Base-by-base conservation (phyloP, 371 early-diverging fungal species). In the Rhizopus delemar region DNA sequence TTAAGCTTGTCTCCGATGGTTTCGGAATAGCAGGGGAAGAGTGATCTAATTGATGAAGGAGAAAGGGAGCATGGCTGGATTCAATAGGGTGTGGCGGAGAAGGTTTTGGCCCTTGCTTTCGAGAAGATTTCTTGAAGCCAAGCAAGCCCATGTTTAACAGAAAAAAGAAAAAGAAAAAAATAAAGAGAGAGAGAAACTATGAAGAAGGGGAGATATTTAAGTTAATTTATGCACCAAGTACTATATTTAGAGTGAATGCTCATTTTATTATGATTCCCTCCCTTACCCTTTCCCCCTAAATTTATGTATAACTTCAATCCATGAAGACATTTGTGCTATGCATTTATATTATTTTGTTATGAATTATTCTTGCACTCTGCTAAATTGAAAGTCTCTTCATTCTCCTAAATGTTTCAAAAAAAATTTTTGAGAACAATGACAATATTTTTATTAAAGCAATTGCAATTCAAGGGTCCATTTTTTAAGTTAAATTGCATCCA, bases 131-230 rank as follows among this genome's bases (percentile, higher is more conserved):
- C 15, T 51, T 60, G 16, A 68, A 68, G 52, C 38, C 57, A 29
- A 68, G 49, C 36, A 68, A 41, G 11, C 68, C 68, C 68, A 68
- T 68, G 8, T 3, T 11, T 31, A 28, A 45, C 9, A 55, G 41
- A 6, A 38, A 39, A 12, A 31, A 8, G 22, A 52, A 5, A 28
- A 41, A 49, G 7, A 15, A 13, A 33, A 49, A 39, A 35, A n/a
- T 12, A 39, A 60, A 38, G 16, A 53, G 16, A 39, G 13, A 38
- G 3, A 31, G 32, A 46, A 2, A 29, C 3, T 29, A 28, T 28
- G 46, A 39, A 39, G 39, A 53, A 13, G 29, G 29, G 3, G 28
- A 48, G 2, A 28, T 48, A 48, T 48, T 4, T 29, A 12, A 16
- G 48, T n/a, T n/a, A 48, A 48, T 38, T 11, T 38, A 48, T n/a